These are phyloP conservation scores for Graphilbum fragrans DNA, from an alignment of 2,329 filamentous ascomycete genomes.

Conservation along the genomic window DNA sequence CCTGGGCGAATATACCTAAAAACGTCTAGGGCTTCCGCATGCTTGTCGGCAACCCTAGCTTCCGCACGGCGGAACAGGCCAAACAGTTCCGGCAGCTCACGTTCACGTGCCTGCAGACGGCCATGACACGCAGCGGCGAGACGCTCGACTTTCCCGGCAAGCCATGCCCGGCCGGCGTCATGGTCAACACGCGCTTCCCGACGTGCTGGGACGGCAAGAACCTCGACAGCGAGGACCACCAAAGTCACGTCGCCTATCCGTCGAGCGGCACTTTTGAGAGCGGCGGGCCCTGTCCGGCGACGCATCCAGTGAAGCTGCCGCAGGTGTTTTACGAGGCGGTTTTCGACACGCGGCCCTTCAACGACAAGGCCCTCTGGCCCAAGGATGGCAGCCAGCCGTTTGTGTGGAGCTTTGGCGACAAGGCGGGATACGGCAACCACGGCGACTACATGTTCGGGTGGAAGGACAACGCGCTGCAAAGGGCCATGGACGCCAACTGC, in stretches of 20 bases:
- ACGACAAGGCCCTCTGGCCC: no score
- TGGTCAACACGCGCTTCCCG: slow-evolving; percentile 32
- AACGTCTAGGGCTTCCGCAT: slow-evolving; percentile 31
- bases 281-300: no score
- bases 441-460: no score
- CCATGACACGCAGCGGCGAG: slow-evolving; percentile 24
- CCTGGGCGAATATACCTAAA: no score
- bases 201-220: slow-evolving; percentile 42
- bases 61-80: slow-evolving; percentile 18
- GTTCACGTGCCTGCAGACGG: slow-evolving; percentile 26
- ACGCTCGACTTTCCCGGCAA: slow-evolving; percentile 23
- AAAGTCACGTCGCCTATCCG: slow-evolving; percentile 30
- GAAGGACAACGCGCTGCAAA: no score
- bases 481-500: no score
- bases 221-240: slow-evolving; percentile 32
- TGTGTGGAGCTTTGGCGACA: no score
- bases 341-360: no score
- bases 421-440: no score
- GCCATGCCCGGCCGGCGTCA: slow-evolving; percentile 28
- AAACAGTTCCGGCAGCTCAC: slow-evolving; percentile 26
- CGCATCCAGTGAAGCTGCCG: no score
- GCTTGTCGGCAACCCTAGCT: slow-evolving; percentile 25
- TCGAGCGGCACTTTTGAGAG: slow-evolving; percentile 25
- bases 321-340: no score
- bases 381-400: no score